Evolutionary conservation across 1,139 yeast genomes (phyloP).

Genomic region (Suhomyces kunorum): DNA sequence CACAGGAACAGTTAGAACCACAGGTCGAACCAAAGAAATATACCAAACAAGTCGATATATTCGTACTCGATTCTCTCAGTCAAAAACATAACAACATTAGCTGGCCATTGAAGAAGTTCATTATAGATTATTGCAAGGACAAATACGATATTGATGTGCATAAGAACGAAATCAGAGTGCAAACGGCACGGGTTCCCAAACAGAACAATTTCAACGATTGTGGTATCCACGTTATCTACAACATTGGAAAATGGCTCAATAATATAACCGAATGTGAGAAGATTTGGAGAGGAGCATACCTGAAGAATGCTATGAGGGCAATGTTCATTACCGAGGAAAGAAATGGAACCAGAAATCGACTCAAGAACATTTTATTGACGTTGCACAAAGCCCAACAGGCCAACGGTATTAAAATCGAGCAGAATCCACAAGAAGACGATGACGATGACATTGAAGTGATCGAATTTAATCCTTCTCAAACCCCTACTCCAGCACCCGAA

Average conservation of each 20-base stretch:
- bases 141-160: constrained; percentile 52
- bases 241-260: constrained; percentile 63
- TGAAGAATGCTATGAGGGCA: constrained; percentile 12
- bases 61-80: constrained; percentile 76
- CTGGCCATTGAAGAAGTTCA: constrained; percentile 58
- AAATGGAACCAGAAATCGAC: constrained; percentile 32
- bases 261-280: constrained; percentile 51
- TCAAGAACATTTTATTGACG: constrained; percentile 29
- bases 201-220: constrained; percentile 93
- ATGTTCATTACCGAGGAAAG: constrained; percentile 37
- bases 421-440: not conserved
- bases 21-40: constrained; percentile 4
- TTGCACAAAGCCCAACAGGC: constrained; percentile 25
- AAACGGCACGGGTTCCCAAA: constrained; percentile 67
- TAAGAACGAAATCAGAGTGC: constrained; percentile 43
- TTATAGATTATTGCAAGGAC: constrained; percentile 72
- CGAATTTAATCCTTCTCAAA: constrained; percentile 9
- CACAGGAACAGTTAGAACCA: not conserved
- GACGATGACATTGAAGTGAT: constrained; percentile 20
- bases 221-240: constrained; percentile 88
- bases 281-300: constrained; percentile 46
- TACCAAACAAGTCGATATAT: constrained; percentile 47
- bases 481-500: constrained; percentile 7
- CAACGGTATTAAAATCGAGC: not conserved
- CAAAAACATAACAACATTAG: constrained; percentile 57